These are phyloP conservation scores for Viridothelium virens DNA, from an alignment of 495 filamentous ascomycete species.

Conservation along the genomic window DNA sequence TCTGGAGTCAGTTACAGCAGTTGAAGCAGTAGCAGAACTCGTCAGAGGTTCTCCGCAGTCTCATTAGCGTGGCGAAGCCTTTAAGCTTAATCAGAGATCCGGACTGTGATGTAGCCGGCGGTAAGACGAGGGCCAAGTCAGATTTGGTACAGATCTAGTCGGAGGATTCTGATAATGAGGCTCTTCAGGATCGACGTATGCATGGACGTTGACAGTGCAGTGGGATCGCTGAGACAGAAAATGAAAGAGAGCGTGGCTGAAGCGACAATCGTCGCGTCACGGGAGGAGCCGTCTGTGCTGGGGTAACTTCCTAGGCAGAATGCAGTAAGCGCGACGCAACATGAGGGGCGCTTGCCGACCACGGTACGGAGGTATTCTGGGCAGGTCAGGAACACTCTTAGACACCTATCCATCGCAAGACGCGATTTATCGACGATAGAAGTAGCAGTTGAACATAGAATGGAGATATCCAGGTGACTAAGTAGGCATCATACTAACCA, in stretches of 20 bases:
- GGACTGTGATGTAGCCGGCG: constrained; percentile 6
- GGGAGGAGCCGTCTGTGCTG: neutral
- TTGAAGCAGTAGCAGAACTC: neutral
- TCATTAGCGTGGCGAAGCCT: neutral
- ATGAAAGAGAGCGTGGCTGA: constrained; percentile 7
- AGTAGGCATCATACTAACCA: too few relatives aligned
- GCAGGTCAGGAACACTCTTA: too few relatives aligned
- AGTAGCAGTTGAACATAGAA: too few relatives aligned
- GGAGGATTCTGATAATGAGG: constrained; percentile 10
- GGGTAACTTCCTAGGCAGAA: too few relatives aligned
- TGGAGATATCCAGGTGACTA: too few relatives aligned
- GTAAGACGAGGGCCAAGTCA: neutral
- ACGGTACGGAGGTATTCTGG: too few relatives aligned
- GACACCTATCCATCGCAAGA: too few relatives aligned
- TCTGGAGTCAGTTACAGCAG: constrained; percentile 1
- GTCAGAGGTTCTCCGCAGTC: constrained; percentile 2
- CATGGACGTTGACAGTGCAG: constrained; percentile 3
- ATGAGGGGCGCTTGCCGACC: too few relatives aligned
- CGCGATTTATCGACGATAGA: too few relatives aligned
- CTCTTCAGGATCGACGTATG: constrained; percentile 2
- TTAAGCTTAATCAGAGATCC: neutral
- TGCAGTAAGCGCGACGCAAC: too few relatives aligned
- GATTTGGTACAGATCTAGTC: neutral
- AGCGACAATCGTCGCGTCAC: neutral
- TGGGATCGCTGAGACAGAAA: constrained; percentile 4